Percentiles rank a stretch among this genome's conserved stretches.
Conservation (phyloP, 2,329 filamentous ascomycete genomes). For the Aureobasidium sp. region DNA sequence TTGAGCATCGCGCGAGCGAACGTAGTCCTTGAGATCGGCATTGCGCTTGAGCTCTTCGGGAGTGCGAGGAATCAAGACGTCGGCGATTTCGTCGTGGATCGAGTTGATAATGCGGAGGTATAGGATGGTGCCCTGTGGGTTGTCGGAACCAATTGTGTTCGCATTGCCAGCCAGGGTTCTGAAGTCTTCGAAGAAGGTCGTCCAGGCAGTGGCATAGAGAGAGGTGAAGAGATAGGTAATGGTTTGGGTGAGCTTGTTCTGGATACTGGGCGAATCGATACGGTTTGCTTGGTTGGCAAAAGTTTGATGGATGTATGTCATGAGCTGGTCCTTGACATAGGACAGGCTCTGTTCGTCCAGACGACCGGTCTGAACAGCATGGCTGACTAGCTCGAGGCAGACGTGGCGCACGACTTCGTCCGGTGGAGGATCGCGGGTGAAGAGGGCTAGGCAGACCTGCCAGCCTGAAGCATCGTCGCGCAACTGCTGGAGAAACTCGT, state of each 20-base stretch:
- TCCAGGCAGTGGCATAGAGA: constrained; percentile 80
- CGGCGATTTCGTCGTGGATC: constrained; percentile 95
- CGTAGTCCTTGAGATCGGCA: constrained; percentile 81
- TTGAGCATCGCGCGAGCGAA: constrained; percentile 77
- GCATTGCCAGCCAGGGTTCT: constrained; percentile 64
- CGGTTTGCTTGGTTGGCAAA: constrained; percentile 54
- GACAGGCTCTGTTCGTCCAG: constrained; percentile 65
- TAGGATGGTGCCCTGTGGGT: constrained; percentile 68
- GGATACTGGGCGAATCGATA: constrained; percentile 67
- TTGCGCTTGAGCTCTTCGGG: constrained; percentile 76
- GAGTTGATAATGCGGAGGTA: constrained; percentile 84
- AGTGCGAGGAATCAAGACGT: constrained; percentile 75
- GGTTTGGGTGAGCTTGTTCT: constrained; percentile 96
- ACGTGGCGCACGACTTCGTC: constrained; percentile 83
- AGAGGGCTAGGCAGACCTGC: constrained; percentile 82
- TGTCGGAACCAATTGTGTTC: constrained; percentile 50
- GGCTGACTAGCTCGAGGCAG: constrained; percentile 87
- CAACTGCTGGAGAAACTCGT: constrained; percentile 70
- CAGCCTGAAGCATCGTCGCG: constrained; percentile 77
- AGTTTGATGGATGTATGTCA: constrained; percentile 70
- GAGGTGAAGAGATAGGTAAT: constrained; percentile 88
- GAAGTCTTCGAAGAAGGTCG: constrained; percentile 85
- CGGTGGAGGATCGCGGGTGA: constrained; percentile 66
- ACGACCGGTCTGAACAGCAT: constrained; percentile 72
- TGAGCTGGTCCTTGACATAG: constrained; percentile 71